Conservation (phyloP, 352 stramenopile genomes). For the Phytophthora sansomeana region DNA sequence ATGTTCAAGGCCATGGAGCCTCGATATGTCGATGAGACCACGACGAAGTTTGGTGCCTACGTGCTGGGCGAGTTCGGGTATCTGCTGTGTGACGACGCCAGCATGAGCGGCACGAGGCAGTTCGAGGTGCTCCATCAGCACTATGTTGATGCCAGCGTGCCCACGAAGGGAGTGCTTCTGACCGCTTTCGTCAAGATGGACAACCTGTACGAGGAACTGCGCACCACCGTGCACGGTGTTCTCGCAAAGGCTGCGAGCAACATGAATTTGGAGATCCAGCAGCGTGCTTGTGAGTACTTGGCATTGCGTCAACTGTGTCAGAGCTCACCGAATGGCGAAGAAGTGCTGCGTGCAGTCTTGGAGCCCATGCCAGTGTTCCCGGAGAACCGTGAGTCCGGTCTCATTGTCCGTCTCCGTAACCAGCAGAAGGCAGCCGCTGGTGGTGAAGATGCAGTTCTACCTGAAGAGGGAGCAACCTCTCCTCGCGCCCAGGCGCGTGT, state of each 20-base stretch:
- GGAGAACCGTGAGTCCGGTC: constrained; percentile 83
- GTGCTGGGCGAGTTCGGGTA: constrained; percentile 98
- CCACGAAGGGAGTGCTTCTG: constrained; percentile 94
- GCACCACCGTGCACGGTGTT: constrained; percentile 89
- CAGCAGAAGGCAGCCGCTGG: constrained; percentile 61
- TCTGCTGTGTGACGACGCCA: constrained; percentile 88
- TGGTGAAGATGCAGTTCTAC: constrained; percentile 25
- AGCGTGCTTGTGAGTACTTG: constrained; percentile 97
- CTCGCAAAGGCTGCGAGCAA: constrained; percentile 95
- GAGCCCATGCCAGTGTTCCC: constrained; percentile 98
- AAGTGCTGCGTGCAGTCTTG: constrained; percentile 95
- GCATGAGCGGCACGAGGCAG: constrained; percentile 93
- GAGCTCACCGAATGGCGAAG: constrained; percentile 37
- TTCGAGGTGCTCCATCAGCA: constrained; percentile 98
- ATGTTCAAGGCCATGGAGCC: constrained; percentile 96
- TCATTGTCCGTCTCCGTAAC: constrained; percentile 75
- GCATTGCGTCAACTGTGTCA: constrained; percentile 83
- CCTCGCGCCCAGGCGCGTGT: constrained; percentile 21
- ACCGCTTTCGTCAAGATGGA: constrained; percentile 98
- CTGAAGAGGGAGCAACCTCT: constrained; percentile 19
- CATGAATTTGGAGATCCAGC: constrained; percentile 98
- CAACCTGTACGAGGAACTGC: constrained; percentile 85
- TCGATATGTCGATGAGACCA: constrained; percentile 95
- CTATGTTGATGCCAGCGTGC: constrained; percentile 85
- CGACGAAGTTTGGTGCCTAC: constrained; percentile 95